A percentile compares a stretch with the other conserved stretches of the same genome.
These are phyloP conservation scores for Tolypocladium guangdongense DNA, from an alignment of 2,329 filamentous ascomycete species.

Conservation along the genomic window DNA sequence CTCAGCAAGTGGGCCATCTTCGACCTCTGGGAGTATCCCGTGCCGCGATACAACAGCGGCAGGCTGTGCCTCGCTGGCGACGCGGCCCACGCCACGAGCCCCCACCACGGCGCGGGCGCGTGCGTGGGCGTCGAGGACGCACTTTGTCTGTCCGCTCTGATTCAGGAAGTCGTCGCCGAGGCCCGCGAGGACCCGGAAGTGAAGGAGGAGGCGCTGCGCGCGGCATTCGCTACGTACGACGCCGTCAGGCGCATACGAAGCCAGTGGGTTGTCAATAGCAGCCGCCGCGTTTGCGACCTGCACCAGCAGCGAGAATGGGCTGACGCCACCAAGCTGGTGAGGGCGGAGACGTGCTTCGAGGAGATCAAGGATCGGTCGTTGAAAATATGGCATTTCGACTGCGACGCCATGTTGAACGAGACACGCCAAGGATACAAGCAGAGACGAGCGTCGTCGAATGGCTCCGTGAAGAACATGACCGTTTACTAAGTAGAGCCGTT, in stretches of 20 bases:
- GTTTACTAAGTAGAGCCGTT: not conserved
- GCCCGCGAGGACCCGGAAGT: not conserved
- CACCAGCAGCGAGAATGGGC: constrained; percentile 3
- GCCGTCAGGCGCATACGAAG: constrained; percentile 2
- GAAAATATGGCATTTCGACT: constrained; percentile 3
- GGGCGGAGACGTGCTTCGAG: constrained; percentile 1
- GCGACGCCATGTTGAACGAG: not conserved
- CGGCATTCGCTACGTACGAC: constrained; percentile 3
- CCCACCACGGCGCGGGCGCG: constrained; percentile 47
- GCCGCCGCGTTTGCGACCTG: constrained; percentile 3
- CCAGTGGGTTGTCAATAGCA: constrained; percentile 7
- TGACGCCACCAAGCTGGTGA: not conserved
- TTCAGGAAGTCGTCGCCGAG: not conserved
- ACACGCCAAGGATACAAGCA: not conserved
- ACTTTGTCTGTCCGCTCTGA: not conserved
- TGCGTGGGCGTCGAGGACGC: constrained; percentile 30
- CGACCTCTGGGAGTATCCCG: constrained; percentile 31
- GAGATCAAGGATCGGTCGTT: constrained; percentile 1
- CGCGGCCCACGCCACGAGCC: constrained; percentile 51
- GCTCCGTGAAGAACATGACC: not conserved
- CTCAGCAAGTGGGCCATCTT: constrained; percentile 32
- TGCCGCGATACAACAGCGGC: constrained; percentile 29
- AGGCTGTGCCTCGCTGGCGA: constrained; percentile 44
- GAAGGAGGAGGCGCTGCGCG: not conserved
- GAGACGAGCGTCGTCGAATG: not conserved